Evolutionary conservation across 257 asterid species (phyloP), one percentile per base, ranked within the genome.

Genomic region (Euphrasia confusa): DNA sequence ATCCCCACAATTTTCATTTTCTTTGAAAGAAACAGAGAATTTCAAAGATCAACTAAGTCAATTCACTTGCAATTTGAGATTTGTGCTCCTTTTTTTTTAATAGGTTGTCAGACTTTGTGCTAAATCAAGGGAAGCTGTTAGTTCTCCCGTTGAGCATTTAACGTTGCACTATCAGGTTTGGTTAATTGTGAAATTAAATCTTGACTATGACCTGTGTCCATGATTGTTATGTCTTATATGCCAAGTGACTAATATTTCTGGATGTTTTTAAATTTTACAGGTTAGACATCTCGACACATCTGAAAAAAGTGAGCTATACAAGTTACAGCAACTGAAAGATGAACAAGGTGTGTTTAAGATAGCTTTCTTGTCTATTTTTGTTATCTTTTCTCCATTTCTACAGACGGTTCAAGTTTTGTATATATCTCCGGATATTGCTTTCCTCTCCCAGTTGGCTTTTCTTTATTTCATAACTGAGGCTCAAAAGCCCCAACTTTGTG

Each of bases 231-330:
- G 56, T 45, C 49, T n/a, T 45, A 15, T 57, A 57, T 44, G 30
- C 18, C 45, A 15, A 11, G 59, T 55, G 47, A 14, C 60, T 30
- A 54, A 17, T 15, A 68, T 63, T 54, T 30, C 11, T 13, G 18
- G 17, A 33, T 17, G 50, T 42, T 59, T 60, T 48, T 44, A 32
- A 54, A 64, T 0, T 39, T 32, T 66, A 62, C 84, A 93, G 99
- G 99, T 93, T 75, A 90, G 97, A 66, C 99, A 93, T 78, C 95
- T 93, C 24, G 97, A 89, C 68, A 93, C 96, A 58, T 93, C 99
- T 58, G 99, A 93, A 61, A 93, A 89, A 76, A 93, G 99, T 85
- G 97, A 93, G 77, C 90, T 93, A 55, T 79, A 89, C 90, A 93
- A 93, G 86, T 76, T 93, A 61, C 99, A 93, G 85, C 96, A 78